Conservation (phyloP, 2,329 filamentous ascomycete genomes). For the Ceratocystis papillata region DNA sequence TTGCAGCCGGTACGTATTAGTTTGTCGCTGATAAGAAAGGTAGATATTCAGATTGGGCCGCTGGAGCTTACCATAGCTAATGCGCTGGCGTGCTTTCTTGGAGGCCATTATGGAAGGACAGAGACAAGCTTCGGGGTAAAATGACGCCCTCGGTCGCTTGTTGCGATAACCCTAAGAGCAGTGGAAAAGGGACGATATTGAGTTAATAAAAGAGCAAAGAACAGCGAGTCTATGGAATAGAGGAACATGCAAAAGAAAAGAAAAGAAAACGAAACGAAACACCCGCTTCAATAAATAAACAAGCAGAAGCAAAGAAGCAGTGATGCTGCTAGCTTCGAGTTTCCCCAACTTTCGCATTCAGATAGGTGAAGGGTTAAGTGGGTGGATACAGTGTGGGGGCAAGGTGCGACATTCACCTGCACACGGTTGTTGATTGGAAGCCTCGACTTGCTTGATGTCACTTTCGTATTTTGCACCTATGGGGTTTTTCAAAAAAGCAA, state of each 20-base stretch:
- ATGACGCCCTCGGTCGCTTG: not conserved
- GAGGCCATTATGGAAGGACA: conserved; percentile 40
- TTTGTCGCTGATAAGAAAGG: no score
- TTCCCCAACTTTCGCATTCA: not conserved
- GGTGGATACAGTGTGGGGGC: not conserved
- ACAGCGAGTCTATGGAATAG: conserved; percentile 6
- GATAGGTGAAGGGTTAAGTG: not conserved
- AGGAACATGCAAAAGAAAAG: not conserved
- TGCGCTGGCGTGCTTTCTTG: conserved; percentile 57
- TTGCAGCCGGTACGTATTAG: not conserved
- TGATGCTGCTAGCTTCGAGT: not conserved
- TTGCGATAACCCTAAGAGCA: not conserved
- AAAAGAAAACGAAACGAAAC: not conserved
- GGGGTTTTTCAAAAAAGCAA: not conserved
- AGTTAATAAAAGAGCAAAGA: not conserved
- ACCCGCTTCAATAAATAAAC: not conserved
- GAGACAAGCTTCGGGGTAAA: not conserved
- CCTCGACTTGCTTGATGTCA: not conserved
- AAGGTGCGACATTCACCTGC: not conserved
- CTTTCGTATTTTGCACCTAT: not conserved
- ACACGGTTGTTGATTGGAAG: not conserved
- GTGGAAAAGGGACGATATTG: not conserved
- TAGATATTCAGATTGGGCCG: not conserved
- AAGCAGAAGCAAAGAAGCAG: not conserved
- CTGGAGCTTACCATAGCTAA: conserved; percentile 52